These are phyloP conservation scores for Cystofilobasidium ferigula DNA, from an alignment of 768 basidiomycete species.

Conservation along the genomic window DNA sequence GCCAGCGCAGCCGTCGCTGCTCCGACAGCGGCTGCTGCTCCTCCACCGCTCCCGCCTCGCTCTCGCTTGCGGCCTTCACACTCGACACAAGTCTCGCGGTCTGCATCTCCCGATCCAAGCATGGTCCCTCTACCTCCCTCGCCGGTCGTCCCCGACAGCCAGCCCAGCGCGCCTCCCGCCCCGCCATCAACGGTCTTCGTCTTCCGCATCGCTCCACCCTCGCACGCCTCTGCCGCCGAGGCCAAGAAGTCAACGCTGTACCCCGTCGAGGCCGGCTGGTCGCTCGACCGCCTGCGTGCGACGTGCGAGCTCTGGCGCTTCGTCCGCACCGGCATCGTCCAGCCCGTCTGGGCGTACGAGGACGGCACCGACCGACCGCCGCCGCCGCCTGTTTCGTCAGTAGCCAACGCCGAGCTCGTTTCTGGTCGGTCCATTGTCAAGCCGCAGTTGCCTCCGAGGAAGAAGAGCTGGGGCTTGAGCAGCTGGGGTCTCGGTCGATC, in stretches of 20 bases:
- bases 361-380: constrained; percentile 12
- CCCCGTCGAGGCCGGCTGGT: constrained; percentile 74
- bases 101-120: constrained; percentile 34
- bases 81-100: too few relatives aligned
- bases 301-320: constrained; percentile 89
- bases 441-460: constrained; percentile 18
- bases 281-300: constrained; percentile 63
- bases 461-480: constrained; percentile 15
- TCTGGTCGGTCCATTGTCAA: too few relatives aligned
- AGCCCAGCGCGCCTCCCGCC: constrained; percentile 23
- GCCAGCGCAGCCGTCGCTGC: too few relatives aligned
- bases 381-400: neutral
- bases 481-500: constrained; percentile 20
- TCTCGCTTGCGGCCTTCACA: too few relatives aligned
- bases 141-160: constrained; percentile 26
- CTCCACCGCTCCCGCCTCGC: neutral
- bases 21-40: constrained; percentile 29
- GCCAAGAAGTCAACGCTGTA: constrained; percentile 41
- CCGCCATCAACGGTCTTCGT: constrained; percentile 31
- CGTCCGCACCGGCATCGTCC: constrained; percentile 66
- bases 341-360: constrained; percentile 82
- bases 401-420: neutral
- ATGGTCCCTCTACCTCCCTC: too few relatives aligned
- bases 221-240: constrained; percentile 1
- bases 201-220: constrained; percentile 35